These are phyloP conservation scores for Kurtzmaniella cleridarum DNA, from an alignment of 805 yeast species.

Conservation along the genomic window DNA sequence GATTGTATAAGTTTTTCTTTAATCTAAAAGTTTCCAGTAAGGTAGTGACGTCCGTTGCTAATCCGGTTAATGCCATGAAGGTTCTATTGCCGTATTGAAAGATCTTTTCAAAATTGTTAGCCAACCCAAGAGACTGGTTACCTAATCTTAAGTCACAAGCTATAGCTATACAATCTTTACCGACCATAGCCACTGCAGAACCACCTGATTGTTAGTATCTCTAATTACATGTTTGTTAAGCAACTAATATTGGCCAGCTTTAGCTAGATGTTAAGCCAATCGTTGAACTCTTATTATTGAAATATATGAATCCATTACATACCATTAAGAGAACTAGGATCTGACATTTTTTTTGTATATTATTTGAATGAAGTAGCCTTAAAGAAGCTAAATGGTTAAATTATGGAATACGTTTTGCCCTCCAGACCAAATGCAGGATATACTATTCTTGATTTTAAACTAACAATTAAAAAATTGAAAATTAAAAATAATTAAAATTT, in stretches of 20 bases:
- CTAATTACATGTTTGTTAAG: neutral
- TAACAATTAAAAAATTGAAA: no score
- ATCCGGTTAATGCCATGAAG: conserved; percentile 87
- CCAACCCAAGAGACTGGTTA: conserved; percentile 83
- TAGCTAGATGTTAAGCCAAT: neutral
- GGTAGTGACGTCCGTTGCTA: conserved; percentile 91
- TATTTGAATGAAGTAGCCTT: neutral
- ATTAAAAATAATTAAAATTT: no score
- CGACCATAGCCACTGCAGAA: conserved; percentile 96
- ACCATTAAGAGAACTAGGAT: conserved; percentile 75
- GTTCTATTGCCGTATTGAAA: conserved; percentile 77
- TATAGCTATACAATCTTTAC: conserved; percentile 96
- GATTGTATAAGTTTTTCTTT: conserved; percentile 81
- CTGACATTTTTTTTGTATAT: conserved; percentile 45
- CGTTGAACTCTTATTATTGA: neutral
- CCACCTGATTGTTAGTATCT: conserved; percentile 51
- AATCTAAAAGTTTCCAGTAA: conserved; percentile 75
- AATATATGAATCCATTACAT: conserved; percentile 17
- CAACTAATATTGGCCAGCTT: neutral
- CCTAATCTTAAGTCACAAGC: conserved; percentile 95
- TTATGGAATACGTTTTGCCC: no score
- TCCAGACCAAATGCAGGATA: no score
- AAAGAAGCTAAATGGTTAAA: no score
- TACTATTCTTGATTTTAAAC: no score
- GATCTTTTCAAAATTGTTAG: conserved; percentile 90